Base-by-base conservation (phyloP, 1,139 yeast genomes). In the Blastobotrys persicus region DNA sequence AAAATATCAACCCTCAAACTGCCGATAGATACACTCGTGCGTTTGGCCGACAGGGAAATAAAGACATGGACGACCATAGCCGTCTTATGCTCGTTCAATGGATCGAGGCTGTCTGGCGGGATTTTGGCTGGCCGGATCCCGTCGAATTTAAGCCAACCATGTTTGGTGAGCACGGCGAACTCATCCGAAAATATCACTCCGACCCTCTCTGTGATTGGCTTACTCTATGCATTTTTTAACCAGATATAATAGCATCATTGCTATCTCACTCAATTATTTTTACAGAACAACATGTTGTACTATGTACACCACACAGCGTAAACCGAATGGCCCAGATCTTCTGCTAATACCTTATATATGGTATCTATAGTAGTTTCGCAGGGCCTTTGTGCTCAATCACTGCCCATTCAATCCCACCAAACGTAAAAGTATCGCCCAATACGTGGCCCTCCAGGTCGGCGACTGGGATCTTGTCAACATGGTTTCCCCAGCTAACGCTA, bases 391-490 rank as follows among this genome's bases (percentile, higher is more conserved):
- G 53, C 34, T 51, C 54, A 32, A 51, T 42, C 2, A 46, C 51
- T 1, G 47, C 54, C 54, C 54, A 51, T 34, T 37, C 47, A 33
- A 49, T 31, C 7, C 53, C 53, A 34, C 37, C 42, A 6, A 26
- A 37, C 14, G 37, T 23, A 11, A 51, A 38, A 7, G 44, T 35
- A 17, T 51, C 45, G 4, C 54, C 54, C 2, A 50, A 44, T 14
- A 50, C 48, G 31, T 38, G 33, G 26, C 45, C 32, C 12, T 49
- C 47, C 32, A 41, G 42, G 26, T 33, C 39, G 31, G 20, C 34
- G 4, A 45, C 18, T 4, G 59, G 59, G 19, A 55, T 34, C 44
- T 40, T 39, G 13, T 44, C 44, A 1, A 40, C 44, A 34, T 46
- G 39, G 14, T 35, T 44, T 2, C 59, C 59, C 51, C 48, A 50